Conservation (phyloP, 169 alveolate genomes). For the Blepharisma undulans region DNA sequence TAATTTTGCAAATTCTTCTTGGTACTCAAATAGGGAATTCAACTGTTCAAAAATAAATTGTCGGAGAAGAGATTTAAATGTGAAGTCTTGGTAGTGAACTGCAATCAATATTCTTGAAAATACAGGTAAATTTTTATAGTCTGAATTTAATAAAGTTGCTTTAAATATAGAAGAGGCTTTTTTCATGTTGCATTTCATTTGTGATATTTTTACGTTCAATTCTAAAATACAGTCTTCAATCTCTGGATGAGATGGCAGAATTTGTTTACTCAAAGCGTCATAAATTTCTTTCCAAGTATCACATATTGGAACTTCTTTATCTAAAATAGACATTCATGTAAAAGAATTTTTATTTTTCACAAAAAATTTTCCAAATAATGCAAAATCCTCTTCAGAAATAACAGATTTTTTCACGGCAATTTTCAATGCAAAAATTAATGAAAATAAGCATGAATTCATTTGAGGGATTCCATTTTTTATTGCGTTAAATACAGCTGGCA, state of each 20-base stretch:
- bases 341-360: constrained; percentile 16
- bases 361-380: constrained; percentile 39
- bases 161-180: no score
- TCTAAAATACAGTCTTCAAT: no score
- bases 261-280: no score
- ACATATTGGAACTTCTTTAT: no score
- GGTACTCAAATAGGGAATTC: constrained; percentile 42
- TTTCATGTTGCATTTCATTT: no score
- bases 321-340: constrained; percentile 47
- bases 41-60: constrained; percentile 56
- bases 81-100: constrained; percentile 57
- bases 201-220: no score
- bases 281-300: no score
- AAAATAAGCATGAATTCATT: constrained; percentile 35
- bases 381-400: constrained; percentile 36
- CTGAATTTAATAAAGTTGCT: background rate
- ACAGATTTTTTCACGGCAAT: constrained; percentile 33
- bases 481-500: constrained; percentile 32
- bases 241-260: no score
- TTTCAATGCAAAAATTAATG: constrained; percentile 46
- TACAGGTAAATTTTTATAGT: background rate
- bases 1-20: constrained; percentile 50
- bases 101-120: constrained; percentile 39
- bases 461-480: constrained; percentile 39
- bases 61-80: constrained; percentile 48